Evolutionary conservation across 371 early-diverging fungal genomes (phyloP), one percentile per base, ranked within the genome.

Genomic region (Sporodiniella umbellata): DNA sequence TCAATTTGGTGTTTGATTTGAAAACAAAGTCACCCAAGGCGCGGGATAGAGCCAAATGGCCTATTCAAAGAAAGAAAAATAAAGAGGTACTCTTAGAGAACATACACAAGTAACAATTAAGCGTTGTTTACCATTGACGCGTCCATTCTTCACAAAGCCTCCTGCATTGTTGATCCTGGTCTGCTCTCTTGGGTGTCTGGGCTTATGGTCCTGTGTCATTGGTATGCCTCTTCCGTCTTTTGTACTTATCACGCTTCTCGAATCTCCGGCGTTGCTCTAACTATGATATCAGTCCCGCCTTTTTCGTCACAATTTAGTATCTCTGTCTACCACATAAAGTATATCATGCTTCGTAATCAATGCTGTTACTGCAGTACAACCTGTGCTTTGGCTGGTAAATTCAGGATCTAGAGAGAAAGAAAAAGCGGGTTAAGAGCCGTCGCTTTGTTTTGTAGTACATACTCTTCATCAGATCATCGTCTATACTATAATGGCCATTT

Each of bases 61-160:
- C 84, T 83, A 42, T 19, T 26, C 39, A 24, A 33, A 18, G 24
- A 33, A 23, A n/a, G n/a, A n/a, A n/a, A n/a, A n/a, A n/a, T n/a
- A n/a, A n/a, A n/a, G n/a, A n/a, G n/a, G n/a, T n/a, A n/a, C n/a
- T n/a, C n/a, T n/a, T n/a, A n/a, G n/a, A n/a, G n/a, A n/a, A n/a
- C n/a, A n/a, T n/a, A n/a, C n/a, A n/a, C n/a, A n/a, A n/a, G n/a
- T n/a, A n/a, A n/a, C n/a, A n/a, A n/a, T n/a, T n/a, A n/a, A n/a
- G n/a, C n/a, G n/a, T n/a, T n/a, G n/a, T n/a, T n/a, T n/a, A 75
- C 96, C 97, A 74, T 96, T 96, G 28, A 96, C 95, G 23, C 97
- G 81, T 1, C 93, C 92, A 74, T 83, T 92, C 62, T 94, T 94
- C 31, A 96, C 93, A 78, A 85, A 94, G 2, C 93, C 95, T 47